A percentile compares a stretch with the other conserved stretches of the same genome.
phyloP scores from a whole-genome alignment of 1,139 yeast species.

The Entelexis paramagnoliae region DNA sequence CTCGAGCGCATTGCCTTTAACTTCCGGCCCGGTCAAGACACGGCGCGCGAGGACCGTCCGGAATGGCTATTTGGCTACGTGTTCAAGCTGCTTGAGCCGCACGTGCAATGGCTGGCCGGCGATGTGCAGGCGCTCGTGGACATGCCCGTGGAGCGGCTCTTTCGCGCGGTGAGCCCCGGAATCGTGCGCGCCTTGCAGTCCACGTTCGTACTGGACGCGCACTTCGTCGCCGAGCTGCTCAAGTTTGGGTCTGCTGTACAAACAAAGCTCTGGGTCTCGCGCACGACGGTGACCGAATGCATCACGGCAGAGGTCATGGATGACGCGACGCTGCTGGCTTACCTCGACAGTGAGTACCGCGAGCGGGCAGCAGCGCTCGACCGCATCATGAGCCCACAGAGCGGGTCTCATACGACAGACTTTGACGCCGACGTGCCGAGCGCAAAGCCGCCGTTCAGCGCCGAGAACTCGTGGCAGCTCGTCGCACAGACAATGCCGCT shows the following conservation, averaged over 20 bases:
- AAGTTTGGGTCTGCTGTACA: slow-evolving; percentile 7
- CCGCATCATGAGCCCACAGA: neutral
- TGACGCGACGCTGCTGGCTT: neutral
- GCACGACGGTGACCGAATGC: neutral
- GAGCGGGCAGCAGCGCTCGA: neutral
- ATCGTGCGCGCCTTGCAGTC: slow-evolving; percentile 3
- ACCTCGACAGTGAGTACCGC: slow-evolving; percentile 2
- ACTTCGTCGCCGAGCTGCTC: slow-evolving; percentile 17
- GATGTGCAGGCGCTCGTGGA: slow-evolving; percentile 29
- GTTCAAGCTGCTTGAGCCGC: slow-evolving; percentile 42
- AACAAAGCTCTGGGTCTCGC: slow-evolving; percentile 1
- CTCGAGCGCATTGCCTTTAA: slow-evolving; percentile 60
- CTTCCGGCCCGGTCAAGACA: slow-evolving; percentile 47
- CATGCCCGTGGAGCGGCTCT: slow-evolving; percentile 41
- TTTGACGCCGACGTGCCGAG: slow-evolving; percentile 19
- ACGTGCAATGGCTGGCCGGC: slow-evolving; percentile 33
- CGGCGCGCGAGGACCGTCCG: slow-evolving; percentile 64
- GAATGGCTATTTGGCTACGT: slow-evolving; percentile 64
- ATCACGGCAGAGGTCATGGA: neutral
- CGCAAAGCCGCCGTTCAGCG: slow-evolving; percentile 21
- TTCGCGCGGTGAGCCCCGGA: slow-evolving; percentile 45
- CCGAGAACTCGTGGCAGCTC: slow-evolving; percentile 15
- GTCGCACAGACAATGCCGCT: slow-evolving; percentile 10
- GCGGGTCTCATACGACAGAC: slow-evolving; percentile 11
- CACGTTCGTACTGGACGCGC: slow-evolving; percentile 8